Evolutionary conservation across 805 yeast genomes (phyloP), one percentile per base, ranked within the genome.

Genomic region (Wickerhamomyces kurtzmanii): DNA sequence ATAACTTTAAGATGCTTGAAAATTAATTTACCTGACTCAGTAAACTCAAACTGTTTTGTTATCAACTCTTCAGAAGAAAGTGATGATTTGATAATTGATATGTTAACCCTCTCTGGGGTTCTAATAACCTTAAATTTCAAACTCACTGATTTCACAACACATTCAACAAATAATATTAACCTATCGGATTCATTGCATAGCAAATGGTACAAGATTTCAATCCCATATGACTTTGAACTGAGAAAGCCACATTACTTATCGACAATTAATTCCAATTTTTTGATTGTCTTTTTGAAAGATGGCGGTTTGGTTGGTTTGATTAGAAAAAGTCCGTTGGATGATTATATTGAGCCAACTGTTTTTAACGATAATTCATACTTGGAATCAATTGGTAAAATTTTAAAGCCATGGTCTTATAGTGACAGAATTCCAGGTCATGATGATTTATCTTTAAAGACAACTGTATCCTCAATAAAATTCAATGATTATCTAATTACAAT

Each of bases 281-380:
- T 74, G 7, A 47, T 85, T 4, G 71, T 79, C 0, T 62, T 84
- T 5, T 57, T 86, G 27, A 62, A 65, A 24, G 94, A 87, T 53
- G 96, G 96, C 15, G 84, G 87, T 2, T 48, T 86, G 23, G 53
- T 84, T 27, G 75, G 74, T 24, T 57, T 80, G 32, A n/a, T n/a
- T n/a, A 43, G 43, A 17, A 51, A 46, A 36, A 32, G 27, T 20
- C 34, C 12, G 30, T 21, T 22, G n/a, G 35, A 36, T 15, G 35
- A 32, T 6, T 36, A 41, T 12, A 48, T 57, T 23, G 69, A 55
- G 31, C 70, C 68, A 8, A 50, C 47, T 24, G 52, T 72, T 17
- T 80, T 79, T 48, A 67, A 63, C 32, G 86, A 77, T 55, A 40
- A 62, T 41, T 51, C 72, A 9, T 71, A 62, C 38, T 43, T 58